phyloP scores from a whole-genome alignment of 495 filamentous ascomycete species.

The Bacidia rubella region DNA sequence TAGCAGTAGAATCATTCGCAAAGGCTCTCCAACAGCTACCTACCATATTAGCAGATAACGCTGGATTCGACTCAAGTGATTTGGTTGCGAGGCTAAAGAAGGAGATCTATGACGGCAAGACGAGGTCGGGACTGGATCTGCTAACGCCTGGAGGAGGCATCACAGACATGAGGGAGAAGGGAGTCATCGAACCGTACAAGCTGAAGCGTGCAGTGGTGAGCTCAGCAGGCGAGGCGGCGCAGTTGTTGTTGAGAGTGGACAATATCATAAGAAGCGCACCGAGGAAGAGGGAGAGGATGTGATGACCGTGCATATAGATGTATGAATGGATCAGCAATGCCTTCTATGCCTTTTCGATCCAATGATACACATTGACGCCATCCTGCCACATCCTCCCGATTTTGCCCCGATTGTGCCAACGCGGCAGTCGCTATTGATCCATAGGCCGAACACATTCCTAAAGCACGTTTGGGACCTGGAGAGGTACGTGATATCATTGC shows the following conservation, averaged over 20 bases:
- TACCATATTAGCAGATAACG: constrained; percentile 94
- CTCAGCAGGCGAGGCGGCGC: constrained; percentile 88
- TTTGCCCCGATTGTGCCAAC: not conserved
- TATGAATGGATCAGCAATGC: not conserved
- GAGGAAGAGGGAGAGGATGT: constrained; percentile 61
- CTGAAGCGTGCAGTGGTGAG: constrained; percentile 92
- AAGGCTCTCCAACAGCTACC: constrained; percentile 82
- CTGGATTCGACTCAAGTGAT: constrained; percentile 87
- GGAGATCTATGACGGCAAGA: constrained; percentile 88
- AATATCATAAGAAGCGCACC: constrained; percentile 77
- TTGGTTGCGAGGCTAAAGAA: constrained; percentile 83
- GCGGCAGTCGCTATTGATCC: no score
- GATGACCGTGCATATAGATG: constrained; percentile 10
- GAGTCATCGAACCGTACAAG: constrained; percentile 98
- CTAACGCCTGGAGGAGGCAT: constrained; percentile 84
- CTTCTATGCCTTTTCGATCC: not conserved
- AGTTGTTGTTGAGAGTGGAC: constrained; percentile 73
- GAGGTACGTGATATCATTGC: no score
- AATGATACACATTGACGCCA: not conserved
- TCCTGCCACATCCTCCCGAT: not conserved
- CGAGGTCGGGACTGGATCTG: constrained; percentile 79
- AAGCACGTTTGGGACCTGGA: no score
- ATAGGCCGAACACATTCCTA: no score
- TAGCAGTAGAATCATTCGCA: constrained; percentile 83
- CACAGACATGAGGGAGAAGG: constrained; percentile 88